Conservation (phyloP, 352 stramenopile species). For the Sclerospora graminicola region DNA sequence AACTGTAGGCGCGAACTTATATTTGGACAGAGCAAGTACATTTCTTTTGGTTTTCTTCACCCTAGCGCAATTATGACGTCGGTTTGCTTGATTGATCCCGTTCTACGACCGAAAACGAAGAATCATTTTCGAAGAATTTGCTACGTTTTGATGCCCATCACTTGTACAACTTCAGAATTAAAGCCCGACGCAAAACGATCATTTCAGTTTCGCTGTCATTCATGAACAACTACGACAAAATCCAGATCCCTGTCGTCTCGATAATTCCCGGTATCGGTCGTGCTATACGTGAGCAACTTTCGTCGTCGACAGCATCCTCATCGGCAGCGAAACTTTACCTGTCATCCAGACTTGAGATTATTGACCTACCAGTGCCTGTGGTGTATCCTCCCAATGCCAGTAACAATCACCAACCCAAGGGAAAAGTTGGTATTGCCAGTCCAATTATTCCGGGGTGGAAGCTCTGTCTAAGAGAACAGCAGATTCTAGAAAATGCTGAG, state of each 20-base stretch:
- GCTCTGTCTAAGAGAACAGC: slow-evolving; percentile 13
- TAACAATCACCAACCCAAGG: slow-evolving; percentile 20
- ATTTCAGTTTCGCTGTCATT: too few species aligned
- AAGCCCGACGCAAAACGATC: too few species aligned
- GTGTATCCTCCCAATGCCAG: slow-evolving; percentile 10
- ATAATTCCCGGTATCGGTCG: slow-evolving; percentile 27
- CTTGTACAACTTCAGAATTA: too few species aligned
- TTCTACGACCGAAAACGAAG: too few species aligned
- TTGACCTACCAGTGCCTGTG: slow-evolving; percentile 25
- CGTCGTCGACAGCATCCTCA: slow-evolving; percentile 9
- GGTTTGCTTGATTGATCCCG: too few species aligned
- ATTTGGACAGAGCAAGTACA: too few species aligned
- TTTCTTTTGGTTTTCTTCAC: too few species aligned
- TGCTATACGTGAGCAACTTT: slow-evolving; percentile 21
- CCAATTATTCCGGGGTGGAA: slow-evolving; percentile 11
- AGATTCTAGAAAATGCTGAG: slow-evolving; percentile 20
- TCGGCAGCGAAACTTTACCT: slow-evolving; percentile 16
- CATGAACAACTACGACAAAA: slow-evolving; percentile 1
- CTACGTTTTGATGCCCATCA: too few species aligned
- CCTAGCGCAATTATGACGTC: too few species aligned
- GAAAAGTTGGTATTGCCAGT: background rate
- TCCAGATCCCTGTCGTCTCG: slow-evolving; percentile 28
- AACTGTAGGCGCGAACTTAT: too few species aligned
- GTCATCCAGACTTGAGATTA: slow-evolving; percentile 17
- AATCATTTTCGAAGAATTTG: too few species aligned